Conservation (phyloP, 441 rosid genomes). For the Croton laevigatus region DNA sequence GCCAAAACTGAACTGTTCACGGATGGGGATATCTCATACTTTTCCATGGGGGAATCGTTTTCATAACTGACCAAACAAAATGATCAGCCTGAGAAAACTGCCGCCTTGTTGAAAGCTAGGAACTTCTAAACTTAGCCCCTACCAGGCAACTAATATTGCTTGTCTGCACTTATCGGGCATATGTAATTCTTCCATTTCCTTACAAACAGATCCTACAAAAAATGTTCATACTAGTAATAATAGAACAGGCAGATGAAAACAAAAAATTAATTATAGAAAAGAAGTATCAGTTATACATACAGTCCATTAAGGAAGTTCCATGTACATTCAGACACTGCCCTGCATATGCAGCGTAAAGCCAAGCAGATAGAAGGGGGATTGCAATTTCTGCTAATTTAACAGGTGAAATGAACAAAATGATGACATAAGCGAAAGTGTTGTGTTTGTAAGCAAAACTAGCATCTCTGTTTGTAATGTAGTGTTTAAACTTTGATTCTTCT, state of each 20-base stretch:
- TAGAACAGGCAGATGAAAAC: not conserved
- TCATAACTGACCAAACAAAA: not conserved
- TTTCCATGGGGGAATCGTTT: not conserved
- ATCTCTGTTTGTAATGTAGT: conserved; percentile 10
- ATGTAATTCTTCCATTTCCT: not conserved
- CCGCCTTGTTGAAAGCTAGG: not conserved
- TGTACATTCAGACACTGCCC: conserved; percentile 2
- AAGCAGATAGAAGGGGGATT: not conserved
- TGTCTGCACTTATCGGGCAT: not conserved
- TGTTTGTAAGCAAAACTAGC: not conserved
- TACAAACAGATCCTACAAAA: not conserved
- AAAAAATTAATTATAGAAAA: not conserved
- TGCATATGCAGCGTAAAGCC: conserved; percentile 1
- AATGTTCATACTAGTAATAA: not conserved
- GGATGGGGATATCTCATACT: conserved; percentile 14
- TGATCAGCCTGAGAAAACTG: conserved; percentile 3
- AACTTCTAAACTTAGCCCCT: not conserved
- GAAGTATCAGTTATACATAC: not conserved
- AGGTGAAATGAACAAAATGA: not conserved
- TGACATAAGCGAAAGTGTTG: not conserved
- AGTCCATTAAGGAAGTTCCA: conserved; percentile 10
- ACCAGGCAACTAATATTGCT: not conserved
- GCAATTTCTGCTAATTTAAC: not conserved
- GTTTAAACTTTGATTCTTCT: conserved; percentile 1
- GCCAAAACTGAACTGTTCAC: conserved; percentile 17